phyloP scores from a whole-genome alignment of 1,139 yeast species.

The Hanseniaspora sp. region DNA sequence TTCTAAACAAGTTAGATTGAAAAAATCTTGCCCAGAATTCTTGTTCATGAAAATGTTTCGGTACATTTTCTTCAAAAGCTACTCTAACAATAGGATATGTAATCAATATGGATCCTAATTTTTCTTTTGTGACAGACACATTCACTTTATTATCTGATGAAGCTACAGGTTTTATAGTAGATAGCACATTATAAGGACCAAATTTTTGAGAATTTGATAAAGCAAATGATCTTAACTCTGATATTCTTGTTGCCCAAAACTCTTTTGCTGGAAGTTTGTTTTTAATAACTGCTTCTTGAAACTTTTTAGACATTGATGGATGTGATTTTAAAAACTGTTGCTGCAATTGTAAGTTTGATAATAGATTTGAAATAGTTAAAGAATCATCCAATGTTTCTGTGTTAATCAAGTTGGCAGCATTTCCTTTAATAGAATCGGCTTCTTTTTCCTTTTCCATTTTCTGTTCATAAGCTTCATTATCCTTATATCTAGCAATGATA shows the following conservation, averaged over 20 bases:
- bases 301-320: slow-evolving; percentile 57
- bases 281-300: slow-evolving; percentile 78
- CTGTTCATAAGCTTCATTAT: slow-evolving; percentile 34
- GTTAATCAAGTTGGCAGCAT: slow-evolving; percentile 29
- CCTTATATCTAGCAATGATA: slow-evolving; percentile 56
- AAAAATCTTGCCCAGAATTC: slow-evolving; percentile 97
- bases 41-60: slow-evolving; percentile 66
- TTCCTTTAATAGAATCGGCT: slow-evolving; percentile 10
- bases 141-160: slow-evolving; percentile 83
- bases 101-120: slow-evolving; percentile 77
- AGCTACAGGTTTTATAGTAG: slow-evolving; percentile 87
- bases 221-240: slow-evolving; percentile 73
- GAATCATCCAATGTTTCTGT: slow-evolving; percentile 35
- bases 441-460: slow-evolving; percentile 24
- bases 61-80: slow-evolving; percentile 85
- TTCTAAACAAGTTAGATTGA: slow-evolving; percentile 74
- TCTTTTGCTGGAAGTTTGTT: slow-evolving; percentile 67
- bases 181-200: slow-evolving; percentile 88
- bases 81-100: slow-evolving; percentile 88
- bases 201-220: slow-evolving; percentile 70
- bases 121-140: slow-evolving; percentile 82
- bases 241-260: slow-evolving; percentile 81
- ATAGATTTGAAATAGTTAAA: slow-evolving; percentile 39
- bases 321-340: slow-evolving; percentile 65
- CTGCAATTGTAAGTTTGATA: slow-evolving; percentile 66